Evolutionary conservation across 163 green algal species (phyloP), one percentile per base, ranked within the genome.

Genomic region (Chloroidium sp.): DNA sequence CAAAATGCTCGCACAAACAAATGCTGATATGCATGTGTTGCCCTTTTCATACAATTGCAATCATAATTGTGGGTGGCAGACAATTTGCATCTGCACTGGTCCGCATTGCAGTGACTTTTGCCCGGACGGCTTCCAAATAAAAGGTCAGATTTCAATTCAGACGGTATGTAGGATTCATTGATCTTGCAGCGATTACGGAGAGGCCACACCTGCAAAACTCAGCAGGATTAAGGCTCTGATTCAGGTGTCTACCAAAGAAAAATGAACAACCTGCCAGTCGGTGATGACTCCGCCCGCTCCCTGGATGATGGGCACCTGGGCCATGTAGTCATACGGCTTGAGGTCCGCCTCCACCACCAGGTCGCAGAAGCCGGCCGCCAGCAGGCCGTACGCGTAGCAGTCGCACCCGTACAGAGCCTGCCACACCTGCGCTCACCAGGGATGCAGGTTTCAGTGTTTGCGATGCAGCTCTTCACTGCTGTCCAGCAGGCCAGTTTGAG

Each of bases 321-420:
- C 95, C 92, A 98, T 93, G 89, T 97, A 99, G 86, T 99, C 96
- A 82, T 97, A 98, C n/a, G 93, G 93, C 85, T 98, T 97, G 68
- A 99, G 84, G 83, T 98, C 94, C 2, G 95, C 95, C 84, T 99
- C 96, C 13, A 94, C 88, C 74, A 98, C 96, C 13, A 98, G 80
- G 83, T 99, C 96, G 61, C 82, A 86, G 62, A 92, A 89, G 0
- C 96, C 96, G 0, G 89, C 84, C 6, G 96, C 89, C 74, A 99
- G 86, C 79, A 99, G 89, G 1, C 96, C 96, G 77, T 99, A 99
- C 1, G 96, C 96, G 87, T 99, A 99, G 88, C 96, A 99, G 90
- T 99, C 96, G 82, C 92, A 97, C 62, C 95, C 95, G 81, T 93
- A 96, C 74, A 89, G 78, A 1, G 83, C 81, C 8, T 77, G 82